These are phyloP conservation scores for Coprinopsis marcescibilis DNA, from an alignment of 768 basidiomycete genomes.

Conservation along the genomic window DNA sequence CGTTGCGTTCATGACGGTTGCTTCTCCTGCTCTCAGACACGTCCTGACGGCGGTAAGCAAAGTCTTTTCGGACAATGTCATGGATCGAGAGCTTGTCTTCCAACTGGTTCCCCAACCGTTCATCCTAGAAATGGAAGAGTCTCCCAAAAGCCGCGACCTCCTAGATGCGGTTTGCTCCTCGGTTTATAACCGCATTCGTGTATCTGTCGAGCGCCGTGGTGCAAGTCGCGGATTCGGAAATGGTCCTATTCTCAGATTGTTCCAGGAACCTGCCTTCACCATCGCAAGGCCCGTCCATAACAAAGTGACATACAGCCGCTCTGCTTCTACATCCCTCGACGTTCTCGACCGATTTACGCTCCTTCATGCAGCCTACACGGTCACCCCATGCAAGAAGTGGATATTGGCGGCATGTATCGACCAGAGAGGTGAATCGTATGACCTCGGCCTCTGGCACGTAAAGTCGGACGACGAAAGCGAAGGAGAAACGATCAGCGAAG, in stretches of 20 bases:
- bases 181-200: slow-evolving; percentile 66
- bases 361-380: slow-evolving; percentile 70
- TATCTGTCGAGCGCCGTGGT: slow-evolving; percentile 55
- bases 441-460: slow-evolving; percentile 62
- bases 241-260: slow-evolving; percentile 17
- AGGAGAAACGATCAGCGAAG: slow-evolving; percentile 30
- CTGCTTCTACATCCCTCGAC: slow-evolving; percentile 33
- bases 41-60: slow-evolving; percentile 61
- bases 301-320: slow-evolving; percentile 33
- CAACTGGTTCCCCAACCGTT: slow-evolving; percentile 73
- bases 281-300: slow-evolving; percentile 43
- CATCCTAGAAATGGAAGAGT: slow-evolving; percentile 39
- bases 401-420: slow-evolving; percentile 70
- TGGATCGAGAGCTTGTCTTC: slow-evolving; percentile 54
- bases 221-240: slow-evolving; percentile 44
- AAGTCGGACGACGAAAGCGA: slow-evolving; percentile 33
- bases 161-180: slow-evolving; percentile 51
- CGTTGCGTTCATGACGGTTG: slow-evolving; percentile 50
- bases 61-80: slow-evolving; percentile 38
- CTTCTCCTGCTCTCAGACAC: slow-evolving; percentile 64
- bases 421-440: slow-evolving; percentile 71
- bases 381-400: slow-evolving; percentile 71
- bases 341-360: slow-evolving; percentile 46
- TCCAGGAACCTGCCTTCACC: slow-evolving; percentile 63
- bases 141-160: slow-evolving; percentile 34